Base-by-base conservation (phyloP, 306 rosid species). In the Cicer cuneatum region DNA sequence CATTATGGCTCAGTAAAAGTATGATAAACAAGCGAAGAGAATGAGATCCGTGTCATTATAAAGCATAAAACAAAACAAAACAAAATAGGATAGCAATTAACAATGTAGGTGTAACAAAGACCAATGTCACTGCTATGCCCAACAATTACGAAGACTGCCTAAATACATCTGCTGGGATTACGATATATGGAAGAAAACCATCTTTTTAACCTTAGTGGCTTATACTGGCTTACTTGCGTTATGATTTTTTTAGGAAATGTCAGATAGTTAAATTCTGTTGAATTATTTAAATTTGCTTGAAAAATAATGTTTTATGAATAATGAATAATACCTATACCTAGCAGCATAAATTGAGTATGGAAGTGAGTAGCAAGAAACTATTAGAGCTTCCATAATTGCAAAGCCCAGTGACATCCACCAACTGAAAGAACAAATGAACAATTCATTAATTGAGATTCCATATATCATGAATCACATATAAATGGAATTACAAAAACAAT, bases 321-420 rank as follows among this genome's bases (percentile, higher is more conserved):
- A 33, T 63, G 37, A 47, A 80, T n/a, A 67, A 81, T 87, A 94
- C 99, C 97, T 86, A 70, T 90, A 82, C 74, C 83, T 86, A 43
- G 92, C 87, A 14, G 88, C 93, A 40, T 88, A 90, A 78, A 94
- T 84, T 73, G 99, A 94, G 83, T 92, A 92, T 29, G 90, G 97
- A 86, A 94, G 96, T 24, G 99, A 92, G 90, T 94, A 89, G 69
- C 96, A 90, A 75, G 97, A 21, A 51, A 94, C 83, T 83, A 90
- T 81, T 76, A 92, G 57, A 77, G 90, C 97, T 85, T 92, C 99
- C 85, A 92, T 14, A 70, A 90, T 86, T 61, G 99, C 97, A 86
- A 94, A 94, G 78, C 97, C 99, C 37, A 94, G 81, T 16, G 99
- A 92, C 89, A 94, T 85, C 99, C 97, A 94, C 99, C 99, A 94